Evolutionary conservation across 192 early-diverging fungal genomes (phyloP).

Genomic region (Coemansia sp.): DNA sequence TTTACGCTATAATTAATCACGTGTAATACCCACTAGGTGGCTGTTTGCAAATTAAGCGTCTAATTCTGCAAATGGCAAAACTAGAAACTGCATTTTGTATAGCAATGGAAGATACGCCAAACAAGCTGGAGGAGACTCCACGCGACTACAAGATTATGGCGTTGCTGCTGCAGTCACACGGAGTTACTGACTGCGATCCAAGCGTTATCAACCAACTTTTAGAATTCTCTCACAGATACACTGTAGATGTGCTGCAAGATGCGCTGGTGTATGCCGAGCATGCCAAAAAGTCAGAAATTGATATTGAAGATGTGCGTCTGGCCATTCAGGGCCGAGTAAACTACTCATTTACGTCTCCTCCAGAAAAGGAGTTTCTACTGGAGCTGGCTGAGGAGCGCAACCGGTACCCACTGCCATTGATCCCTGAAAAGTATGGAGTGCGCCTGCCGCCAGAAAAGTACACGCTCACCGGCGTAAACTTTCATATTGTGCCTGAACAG

Average conservation of each 20-base stretch:
- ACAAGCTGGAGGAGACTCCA: slow-evolving; percentile 50
- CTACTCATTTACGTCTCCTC: slow-evolving; percentile 86
- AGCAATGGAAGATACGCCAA: slow-evolving; percentile 41
- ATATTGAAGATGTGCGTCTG: slow-evolving; percentile 81
- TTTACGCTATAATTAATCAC: too few species aligned
- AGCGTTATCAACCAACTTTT: slow-evolving; percentile 87
- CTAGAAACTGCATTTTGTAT: neutral
- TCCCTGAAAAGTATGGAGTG: slow-evolving; percentile 76
- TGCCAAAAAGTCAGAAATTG: slow-evolving; percentile 73
- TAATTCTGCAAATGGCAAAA: neutral
- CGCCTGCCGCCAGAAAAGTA: slow-evolving; percentile 73
- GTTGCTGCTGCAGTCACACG: slow-evolving; percentile 78
- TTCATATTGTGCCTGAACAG: slow-evolving; percentile 67
- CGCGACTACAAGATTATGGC: slow-evolving; percentile 79
- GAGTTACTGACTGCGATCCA: slow-evolving; percentile 85
- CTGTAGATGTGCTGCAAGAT: slow-evolving; percentile 88
- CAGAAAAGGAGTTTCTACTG: slow-evolving; percentile 81
- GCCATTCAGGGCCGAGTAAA: slow-evolving; percentile 90
- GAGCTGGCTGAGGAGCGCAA: slow-evolving; percentile 77
- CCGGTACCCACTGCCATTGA: slow-evolving; percentile 69
- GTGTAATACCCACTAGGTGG: neutral
- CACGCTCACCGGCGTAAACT: slow-evolving; percentile 75
- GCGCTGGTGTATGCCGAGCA: slow-evolving; percentile 92
- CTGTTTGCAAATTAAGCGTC: neutral
- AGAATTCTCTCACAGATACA: slow-evolving; percentile 91